Evolutionary conservation across 2,329 filamentous ascomycete genomes (phyloP).

Genomic region (Microdochium paspali): DNA sequence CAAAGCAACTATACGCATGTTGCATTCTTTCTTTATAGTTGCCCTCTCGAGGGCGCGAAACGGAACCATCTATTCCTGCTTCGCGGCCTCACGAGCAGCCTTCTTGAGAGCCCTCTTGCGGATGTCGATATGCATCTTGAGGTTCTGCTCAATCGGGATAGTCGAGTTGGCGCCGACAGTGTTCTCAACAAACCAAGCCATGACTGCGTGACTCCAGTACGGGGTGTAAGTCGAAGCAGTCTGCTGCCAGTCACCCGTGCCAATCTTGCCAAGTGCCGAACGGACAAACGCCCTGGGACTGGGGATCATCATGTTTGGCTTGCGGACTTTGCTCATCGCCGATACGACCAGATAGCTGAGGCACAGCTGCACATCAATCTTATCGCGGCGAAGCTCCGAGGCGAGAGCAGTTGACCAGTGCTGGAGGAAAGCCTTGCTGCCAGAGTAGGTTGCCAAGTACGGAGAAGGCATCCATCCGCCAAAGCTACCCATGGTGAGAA

Average conservation of each 20-base stretch:
- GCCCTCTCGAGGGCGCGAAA: neutral
- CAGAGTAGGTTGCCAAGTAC: constrained; percentile 89
- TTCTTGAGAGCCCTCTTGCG: constrained; percentile 75
- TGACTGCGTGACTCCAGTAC: constrained; percentile 83
- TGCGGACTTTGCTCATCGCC: constrained; percentile 93
- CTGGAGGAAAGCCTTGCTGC: constrained; percentile 96
- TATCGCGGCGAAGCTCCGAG: constrained; percentile 69
- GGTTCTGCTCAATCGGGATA: constrained; percentile 39
- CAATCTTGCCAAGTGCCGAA: constrained; percentile 70
- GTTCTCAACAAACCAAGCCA: constrained; percentile 72
- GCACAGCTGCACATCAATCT: constrained; percentile 83
- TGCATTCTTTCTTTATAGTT: no score
- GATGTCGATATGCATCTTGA: constrained; percentile 72
- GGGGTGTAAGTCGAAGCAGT: constrained; percentile 82
- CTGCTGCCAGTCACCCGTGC: constrained; percentile 67
- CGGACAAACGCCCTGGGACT: constrained; percentile 76
- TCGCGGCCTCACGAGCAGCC: constrained; percentile 65
- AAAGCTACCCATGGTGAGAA: constrained; percentile 96
- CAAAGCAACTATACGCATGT: no score
- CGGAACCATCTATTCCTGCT: constrained; percentile 38
- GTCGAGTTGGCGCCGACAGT: constrained; percentile 40
- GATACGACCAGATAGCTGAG: constrained; percentile 90
- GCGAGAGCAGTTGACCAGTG: constrained; percentile 87
- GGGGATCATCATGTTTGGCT: constrained; percentile 67
- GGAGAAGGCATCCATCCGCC: constrained; percentile 88